These are phyloP conservation scores for Citeromyces nyonsensis DNA, from an alignment of 805 yeast species.

Conservation along the genomic window DNA sequence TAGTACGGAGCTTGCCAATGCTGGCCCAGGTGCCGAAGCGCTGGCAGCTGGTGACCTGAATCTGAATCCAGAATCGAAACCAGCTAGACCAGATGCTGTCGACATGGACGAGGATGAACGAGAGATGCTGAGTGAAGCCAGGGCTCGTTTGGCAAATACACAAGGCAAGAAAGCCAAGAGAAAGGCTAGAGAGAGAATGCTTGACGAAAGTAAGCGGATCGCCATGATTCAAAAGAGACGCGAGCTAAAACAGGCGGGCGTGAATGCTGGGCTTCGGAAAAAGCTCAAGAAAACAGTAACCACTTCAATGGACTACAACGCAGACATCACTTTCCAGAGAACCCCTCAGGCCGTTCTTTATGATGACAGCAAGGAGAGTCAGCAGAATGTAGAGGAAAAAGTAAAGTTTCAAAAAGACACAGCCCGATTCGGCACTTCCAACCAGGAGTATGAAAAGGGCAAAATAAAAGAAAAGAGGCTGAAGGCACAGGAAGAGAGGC, in stretches of 20 bases:
- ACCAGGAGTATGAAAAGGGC: conserved; percentile 18
- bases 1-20: conserved; percentile 8
- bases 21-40: conserved; percentile 32
- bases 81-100: conserved; percentile 69
- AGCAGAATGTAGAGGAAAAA: conserved; percentile 19
- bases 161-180: conserved; percentile 92
- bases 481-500: conserved; percentile 7
- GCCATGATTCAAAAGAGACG: conserved; percentile 69
- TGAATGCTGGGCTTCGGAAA: conserved; percentile 30
- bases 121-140: conserved; percentile 91
- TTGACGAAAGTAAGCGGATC: conserved; percentile 63
- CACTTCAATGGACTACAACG: conserved; percentile 66
- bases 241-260: conserved; percentile 71
- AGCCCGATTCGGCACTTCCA: conserved; percentile 24
- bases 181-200: conserved; percentile 70
- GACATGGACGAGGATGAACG: conserved; percentile 77
- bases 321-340: conserved; percentile 70
- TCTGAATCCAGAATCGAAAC: conserved; percentile 58
- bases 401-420: conserved; percentile 26
- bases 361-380: conserved; percentile 48
- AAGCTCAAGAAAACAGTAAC: conserved; percentile 22
- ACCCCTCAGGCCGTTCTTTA: conserved; percentile 53
- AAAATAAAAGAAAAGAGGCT: conserved; percentile 15
- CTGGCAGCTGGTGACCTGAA: conserved; percentile 51
- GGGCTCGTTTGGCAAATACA: conserved; percentile 81